A percentile compares a stretch with the other conserved stretches of the same genome.
Evolutionary conservation across 495 filamentous ascomycete species (phyloP).

Genomic region (Thermochaetoides thermophila): DNA sequence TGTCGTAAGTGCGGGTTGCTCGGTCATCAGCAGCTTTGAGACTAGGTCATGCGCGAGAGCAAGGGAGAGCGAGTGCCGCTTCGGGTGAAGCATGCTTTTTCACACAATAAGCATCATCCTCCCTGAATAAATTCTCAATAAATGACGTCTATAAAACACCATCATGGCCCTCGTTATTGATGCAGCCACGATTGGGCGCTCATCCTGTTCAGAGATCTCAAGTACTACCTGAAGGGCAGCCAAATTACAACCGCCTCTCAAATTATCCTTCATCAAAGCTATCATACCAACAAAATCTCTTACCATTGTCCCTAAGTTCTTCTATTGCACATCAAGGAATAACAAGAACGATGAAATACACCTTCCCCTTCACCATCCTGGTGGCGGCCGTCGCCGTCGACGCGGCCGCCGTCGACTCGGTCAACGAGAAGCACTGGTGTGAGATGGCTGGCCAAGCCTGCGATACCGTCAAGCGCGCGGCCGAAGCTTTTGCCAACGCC

Average conservation of each 20-base stretch:
- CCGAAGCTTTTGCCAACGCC: constrained; percentile 20
- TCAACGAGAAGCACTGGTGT: constrained; percentile 19
- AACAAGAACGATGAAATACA: constrained; percentile 24
- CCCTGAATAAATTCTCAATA: constrained; percentile 11
- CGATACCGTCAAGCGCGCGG: constrained; percentile 24
- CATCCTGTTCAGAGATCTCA: no score
- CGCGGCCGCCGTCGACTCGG: constrained; percentile 13
- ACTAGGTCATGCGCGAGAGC: no score
- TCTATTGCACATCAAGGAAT: neutral
- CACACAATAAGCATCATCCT: constrained; percentile 7
- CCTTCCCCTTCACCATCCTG: constrained; percentile 19
- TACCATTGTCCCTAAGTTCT: neutral
- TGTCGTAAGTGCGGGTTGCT: neutral
- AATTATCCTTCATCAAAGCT: no score
- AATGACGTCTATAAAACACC: constrained; percentile 6
- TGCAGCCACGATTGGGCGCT: neutral
- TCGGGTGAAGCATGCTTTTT: neutral
- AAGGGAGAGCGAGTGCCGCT: constrained; percentile 1
- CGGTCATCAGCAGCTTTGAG: neutral
- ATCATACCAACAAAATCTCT: no score
- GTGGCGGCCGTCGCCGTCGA: constrained; percentile 14
- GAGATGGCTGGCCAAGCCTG: constrained; percentile 19
- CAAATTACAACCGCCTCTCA: constrained; percentile 3
- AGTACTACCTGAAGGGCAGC: no score
- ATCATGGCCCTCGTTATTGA: neutral